Evolutionary conservation across 108 stramenopile genomes (phyloP).

Genomic region (Nannochloropsis granulata): DNA sequence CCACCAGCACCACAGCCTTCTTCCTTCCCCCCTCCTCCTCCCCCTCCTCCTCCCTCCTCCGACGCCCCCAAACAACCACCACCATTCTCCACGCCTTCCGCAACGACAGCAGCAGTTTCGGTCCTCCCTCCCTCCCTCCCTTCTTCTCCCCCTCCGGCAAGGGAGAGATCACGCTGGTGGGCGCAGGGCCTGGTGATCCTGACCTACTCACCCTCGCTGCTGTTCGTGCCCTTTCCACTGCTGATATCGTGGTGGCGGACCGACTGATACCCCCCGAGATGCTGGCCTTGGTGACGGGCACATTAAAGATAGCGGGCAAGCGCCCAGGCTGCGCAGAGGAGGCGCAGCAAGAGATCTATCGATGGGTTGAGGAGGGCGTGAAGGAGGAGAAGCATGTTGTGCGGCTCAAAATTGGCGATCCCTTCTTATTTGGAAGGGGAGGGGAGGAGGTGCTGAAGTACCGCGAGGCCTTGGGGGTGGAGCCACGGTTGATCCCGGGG

Average conservation of each 20-base stretch:
- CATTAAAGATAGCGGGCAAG: conserved; percentile 70
- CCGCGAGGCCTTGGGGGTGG: not conserved
- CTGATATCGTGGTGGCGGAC: conserved; percentile 74
- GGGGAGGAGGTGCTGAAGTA: conserved; percentile 78
- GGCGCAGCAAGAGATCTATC: conserved; percentile 83
- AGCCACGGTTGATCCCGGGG: not conserved
- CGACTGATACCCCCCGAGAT: conserved; percentile 65
- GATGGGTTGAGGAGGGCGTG: conserved; percentile 64
- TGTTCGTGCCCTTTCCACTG: conserved; percentile 42
- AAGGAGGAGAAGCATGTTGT: conserved; percentile 65
- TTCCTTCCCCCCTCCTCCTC: no score
- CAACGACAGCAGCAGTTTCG: not conserved
- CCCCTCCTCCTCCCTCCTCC: no score
- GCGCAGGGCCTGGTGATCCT: conserved; percentile 84
- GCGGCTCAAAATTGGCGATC: conserved; percentile 96
- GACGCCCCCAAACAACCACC: not conserved
- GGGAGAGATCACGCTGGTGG: conserved; percentile 49
- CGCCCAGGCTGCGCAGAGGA: conserved; percentile 77
- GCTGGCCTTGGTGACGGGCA: conserved; percentile 50
- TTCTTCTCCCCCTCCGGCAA: not conserved
- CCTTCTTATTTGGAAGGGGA: conserved; percentile 90
- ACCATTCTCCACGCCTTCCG: not conserved
- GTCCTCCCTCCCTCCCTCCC: not conserved
- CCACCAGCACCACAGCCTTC: no score
- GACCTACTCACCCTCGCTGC: conserved; percentile 82